Evolutionary conservation across 2,329 filamentous ascomycete species (phyloP).

Genomic region (Metarhizium rileyi): DNA sequence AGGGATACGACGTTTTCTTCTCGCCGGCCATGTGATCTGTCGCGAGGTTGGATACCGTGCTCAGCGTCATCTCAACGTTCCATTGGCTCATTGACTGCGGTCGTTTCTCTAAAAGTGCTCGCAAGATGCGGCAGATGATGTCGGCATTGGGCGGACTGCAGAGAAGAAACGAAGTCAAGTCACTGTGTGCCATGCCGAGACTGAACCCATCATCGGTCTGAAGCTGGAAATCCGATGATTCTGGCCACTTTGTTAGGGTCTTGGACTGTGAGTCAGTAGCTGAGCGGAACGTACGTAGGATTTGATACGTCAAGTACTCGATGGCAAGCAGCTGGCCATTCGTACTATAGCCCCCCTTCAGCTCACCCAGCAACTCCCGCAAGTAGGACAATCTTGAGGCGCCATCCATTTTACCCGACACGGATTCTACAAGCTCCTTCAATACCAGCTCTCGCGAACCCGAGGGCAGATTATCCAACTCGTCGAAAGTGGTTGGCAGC

Average conservation of each 20-base stretch:
- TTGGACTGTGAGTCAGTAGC: background rate
- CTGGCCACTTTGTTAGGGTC: conserved; percentile 15
- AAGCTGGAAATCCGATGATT: conserved; percentile 17
- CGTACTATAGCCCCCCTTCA: conserved; percentile 19
- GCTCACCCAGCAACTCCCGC: conserved; percentile 23
- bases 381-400: conserved; percentile 28
- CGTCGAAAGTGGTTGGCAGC: conserved; percentile 24
- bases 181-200: conserved; percentile 32
- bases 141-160: conserved; percentile 22
- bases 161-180: conserved; percentile 27
- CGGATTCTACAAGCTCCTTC: conserved; percentile 19
- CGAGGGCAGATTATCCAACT: conserved; percentile 17
- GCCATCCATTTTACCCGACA: conserved; percentile 23
- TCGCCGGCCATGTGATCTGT: conserved; percentile 18
- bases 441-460: conserved; percentile 23
- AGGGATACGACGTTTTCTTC: conserved; percentile 27
- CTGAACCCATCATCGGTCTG: conserved; percentile 22
- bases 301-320: conserved; percentile 29
- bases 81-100: conserved; percentile 44
- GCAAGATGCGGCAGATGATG: conserved; percentile 31
- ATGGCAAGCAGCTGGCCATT: conserved; percentile 36
- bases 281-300: conserved; percentile 24
- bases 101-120: conserved; percentile 39
- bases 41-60: conserved; percentile 30
- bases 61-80: conserved; percentile 45